These are phyloP conservation scores for Rubus idaeus DNA, from an alignment of 306 rosid genomes.

Conservation along the genomic window DNA sequence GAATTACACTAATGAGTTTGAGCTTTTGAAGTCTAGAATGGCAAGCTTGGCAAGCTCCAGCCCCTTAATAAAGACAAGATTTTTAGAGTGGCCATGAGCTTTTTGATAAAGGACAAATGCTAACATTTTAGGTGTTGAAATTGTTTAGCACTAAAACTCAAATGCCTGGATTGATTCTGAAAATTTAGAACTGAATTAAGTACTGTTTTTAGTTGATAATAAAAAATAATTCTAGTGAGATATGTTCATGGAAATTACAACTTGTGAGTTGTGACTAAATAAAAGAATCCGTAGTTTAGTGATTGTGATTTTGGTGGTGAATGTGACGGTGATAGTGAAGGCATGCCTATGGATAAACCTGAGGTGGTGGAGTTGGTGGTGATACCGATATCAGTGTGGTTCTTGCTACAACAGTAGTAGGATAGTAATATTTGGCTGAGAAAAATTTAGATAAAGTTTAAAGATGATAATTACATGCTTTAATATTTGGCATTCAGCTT, in stretches of 20 bases:
- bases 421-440: neutral
- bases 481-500: neutral
- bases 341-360: neutral
- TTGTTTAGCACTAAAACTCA: neutral
- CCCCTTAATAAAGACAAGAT: neutral
- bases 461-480: neutral
- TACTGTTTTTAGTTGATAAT: neutral
- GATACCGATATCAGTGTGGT: neutral
- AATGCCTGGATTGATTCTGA: neutral
- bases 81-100: slow-evolving; percentile 6
- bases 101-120: neutral
- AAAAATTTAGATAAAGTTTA: neutral
- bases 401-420: neutral
- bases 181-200: slow-evolving; percentile 7
- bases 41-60: neutral
- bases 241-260: neutral
- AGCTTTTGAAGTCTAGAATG: neutral
- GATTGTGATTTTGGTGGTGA: neutral
- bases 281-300: neutral
- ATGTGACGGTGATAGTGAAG: neutral
- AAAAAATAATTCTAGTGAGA: neutral
- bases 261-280: neutral
- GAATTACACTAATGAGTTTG: neutral
- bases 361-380: neutral
- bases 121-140: neutral